Base-by-base conservation (phyloP, 177 flowering plant genomes). In the Vitis hybrid region DNA sequence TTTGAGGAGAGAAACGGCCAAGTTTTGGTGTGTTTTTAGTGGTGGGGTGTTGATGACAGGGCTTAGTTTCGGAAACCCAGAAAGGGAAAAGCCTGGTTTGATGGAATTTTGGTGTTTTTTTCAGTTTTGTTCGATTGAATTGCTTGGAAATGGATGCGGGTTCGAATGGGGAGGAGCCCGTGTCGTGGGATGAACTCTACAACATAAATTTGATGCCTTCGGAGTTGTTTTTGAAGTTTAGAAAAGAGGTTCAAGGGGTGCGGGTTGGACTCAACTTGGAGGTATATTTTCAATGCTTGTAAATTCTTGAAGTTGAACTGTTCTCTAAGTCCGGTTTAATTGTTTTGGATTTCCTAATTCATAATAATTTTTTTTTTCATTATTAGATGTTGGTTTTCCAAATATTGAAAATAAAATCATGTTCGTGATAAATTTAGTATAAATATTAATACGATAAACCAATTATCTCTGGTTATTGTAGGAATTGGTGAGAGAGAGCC, bases 181-280 rank as follows among this genome's bases (percentile, higher is more conserved):
- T 77, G 55, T 87, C 94, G n/a, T 84, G 90, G 90, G 93, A 88
- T 10, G 96, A 90, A 30, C 84, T 84, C 15, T 87, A 83, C 86
- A 87, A 65, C 65, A 61, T 94, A 49, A 78, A 91, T 82, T 78
- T 90, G 72, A 72, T 91, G 61, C 98, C 97, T 0, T 84, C 93
- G 1, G 95, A 94, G 79, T 64, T 92, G 72, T 91, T 94, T 73
- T 66, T 91, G 75, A 94, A 94, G 84, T 92, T 94, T 69, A 76
- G 98, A 67, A 90, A 87, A 77, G 86, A 86, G 69, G 56, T 86
- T 35, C 76, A 90, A 54, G 94, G 94, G 4, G 20, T 91, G 65
- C 91, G 94, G 15, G 73, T 90, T 50, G 97, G 97, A 20, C 62
- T 92, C 74, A 94, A 94, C 73, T 72, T 94, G 66, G 97, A 94